These are phyloP conservation scores for Penicillium arizonense DNA, from an alignment of 495 filamentous ascomycete species.

Conservation along the genomic window DNA sequence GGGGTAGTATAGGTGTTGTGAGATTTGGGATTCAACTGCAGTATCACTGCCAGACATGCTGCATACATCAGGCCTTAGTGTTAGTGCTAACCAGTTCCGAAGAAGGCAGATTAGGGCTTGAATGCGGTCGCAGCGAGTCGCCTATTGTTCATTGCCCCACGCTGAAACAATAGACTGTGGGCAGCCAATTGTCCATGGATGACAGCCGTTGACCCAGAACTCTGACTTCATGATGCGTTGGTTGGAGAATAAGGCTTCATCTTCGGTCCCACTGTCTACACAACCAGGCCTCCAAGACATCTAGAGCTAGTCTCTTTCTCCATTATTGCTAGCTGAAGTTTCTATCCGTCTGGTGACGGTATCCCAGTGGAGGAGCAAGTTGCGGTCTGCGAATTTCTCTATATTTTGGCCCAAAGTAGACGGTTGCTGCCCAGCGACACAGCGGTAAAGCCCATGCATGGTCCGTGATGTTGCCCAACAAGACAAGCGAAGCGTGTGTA, in stretches of 20 bases:
- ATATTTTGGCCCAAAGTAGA: conserved; percentile 20
- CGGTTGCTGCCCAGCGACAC: conserved; percentile 43
- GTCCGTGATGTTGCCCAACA: conserved; percentile 36
- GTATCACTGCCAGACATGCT: conserved; percentile 1
- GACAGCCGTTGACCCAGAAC: background rate
- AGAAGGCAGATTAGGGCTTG: conserved; percentile 5
- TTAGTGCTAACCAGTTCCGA: background rate
- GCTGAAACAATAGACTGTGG: background rate
- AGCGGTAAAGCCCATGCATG: conserved; percentile 40
- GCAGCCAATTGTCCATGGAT: background rate
- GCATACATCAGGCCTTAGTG: background rate
- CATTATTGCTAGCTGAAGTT: conserved; percentile 10
- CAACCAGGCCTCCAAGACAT: background rate
- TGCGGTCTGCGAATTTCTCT: conserved; percentile 38
- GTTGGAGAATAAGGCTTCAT: conserved; percentile 1
- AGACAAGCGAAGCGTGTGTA: conserved; percentile 14
- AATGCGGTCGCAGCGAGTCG: conserved; percentile 3
- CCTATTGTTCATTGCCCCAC: conserved; percentile 5
- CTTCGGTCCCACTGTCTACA: conserved; percentile 3
- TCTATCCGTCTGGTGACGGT: background rate
- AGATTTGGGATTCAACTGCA: background rate
- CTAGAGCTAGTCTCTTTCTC: background rate
- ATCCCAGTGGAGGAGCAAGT: conserved; percentile 19
- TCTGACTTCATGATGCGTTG: background rate
- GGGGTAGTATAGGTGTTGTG: background rate